phyloP scores from a whole-genome alignment of 768 basidiomycete genomes.

The Gymnopilus junonius region DNA sequence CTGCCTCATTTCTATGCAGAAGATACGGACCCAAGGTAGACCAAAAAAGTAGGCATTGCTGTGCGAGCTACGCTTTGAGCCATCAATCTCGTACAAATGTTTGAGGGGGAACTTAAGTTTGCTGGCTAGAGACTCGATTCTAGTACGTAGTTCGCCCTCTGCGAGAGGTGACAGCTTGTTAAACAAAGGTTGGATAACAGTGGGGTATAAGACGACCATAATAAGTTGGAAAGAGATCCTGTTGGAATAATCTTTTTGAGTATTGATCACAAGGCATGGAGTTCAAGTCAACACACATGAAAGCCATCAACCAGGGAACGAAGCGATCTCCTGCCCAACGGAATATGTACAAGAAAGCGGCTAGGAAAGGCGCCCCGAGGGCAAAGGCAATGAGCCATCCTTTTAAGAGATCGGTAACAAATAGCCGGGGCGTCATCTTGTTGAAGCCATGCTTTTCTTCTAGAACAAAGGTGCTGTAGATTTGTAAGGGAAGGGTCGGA shows the following conservation, averaged over 20 bases:
- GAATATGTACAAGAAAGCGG: constrained; percentile 87
- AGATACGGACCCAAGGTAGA: constrained; percentile 77
- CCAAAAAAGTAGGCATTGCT: constrained; percentile 99
- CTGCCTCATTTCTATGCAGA: not conserved
- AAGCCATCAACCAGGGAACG: constrained; percentile 91
- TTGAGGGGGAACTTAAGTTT: constrained; percentile 93
- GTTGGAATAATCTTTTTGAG: not conserved
- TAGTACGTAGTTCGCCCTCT: constrained; percentile 72
- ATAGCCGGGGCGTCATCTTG: constrained; percentile 82
- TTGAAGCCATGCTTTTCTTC: constrained; percentile 98
- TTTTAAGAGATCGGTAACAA: constrained; percentile 81
- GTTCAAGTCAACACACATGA: constrained; percentile 63
- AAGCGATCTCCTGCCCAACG: constrained; percentile 93
- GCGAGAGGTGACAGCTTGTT: constrained; percentile 93
- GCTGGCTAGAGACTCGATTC: constrained; percentile 77
- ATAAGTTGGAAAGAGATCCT: constrained; percentile 84
- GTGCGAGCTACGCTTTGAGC: constrained; percentile 93
- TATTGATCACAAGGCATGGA: not conserved
- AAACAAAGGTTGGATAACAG: constrained; percentile 93
- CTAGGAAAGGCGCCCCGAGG: constrained; percentile 86
- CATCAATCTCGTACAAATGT: constrained; percentile 96
- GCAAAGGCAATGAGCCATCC: constrained; percentile 70
- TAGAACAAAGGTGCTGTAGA: constrained; percentile 91
- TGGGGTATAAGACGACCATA: constrained; percentile 85
- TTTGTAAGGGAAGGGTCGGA: constrained; percentile 73